These are phyloP conservation scores for Citrus unshiu DNA, from an alignment of 345 rosid species.

Conservation along the genomic window DNA sequence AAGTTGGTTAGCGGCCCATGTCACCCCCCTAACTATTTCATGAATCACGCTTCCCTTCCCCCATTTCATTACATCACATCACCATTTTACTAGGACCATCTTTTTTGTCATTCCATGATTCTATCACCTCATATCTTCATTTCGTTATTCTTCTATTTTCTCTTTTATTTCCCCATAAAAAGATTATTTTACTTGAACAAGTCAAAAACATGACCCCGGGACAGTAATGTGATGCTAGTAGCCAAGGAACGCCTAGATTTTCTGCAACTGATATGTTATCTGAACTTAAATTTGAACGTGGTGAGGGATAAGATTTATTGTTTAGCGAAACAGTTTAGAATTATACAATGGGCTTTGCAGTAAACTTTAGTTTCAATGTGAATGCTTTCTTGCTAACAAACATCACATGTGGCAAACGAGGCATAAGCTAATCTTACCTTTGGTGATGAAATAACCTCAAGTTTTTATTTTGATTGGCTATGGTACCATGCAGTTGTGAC, in stretches of 20 bases:
- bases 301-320: background rate
- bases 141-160: background rate
- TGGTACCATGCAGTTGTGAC: background rate
- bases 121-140: background rate
- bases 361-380: background rate
- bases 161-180: background rate
- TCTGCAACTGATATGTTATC: constrained; percentile 3
- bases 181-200: background rate
- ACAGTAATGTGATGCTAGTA: background rate
- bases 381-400: background rate
- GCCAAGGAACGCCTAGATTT: background rate
- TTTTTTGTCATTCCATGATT: background rate
- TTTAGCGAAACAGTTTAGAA: background rate
- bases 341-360: background rate
- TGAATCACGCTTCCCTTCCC: background rate
- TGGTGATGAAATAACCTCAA: background rate
- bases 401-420: background rate
- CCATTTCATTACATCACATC: background rate
- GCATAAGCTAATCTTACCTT: background rate
- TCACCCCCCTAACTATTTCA: background rate
- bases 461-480: background rate
- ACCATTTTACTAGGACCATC: background rate
- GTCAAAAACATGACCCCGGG: background rate
- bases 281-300: background rate
- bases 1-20: background rate